Evolutionary conservation across 345 rosid genomes (phyloP).

Genomic region (Linum trigynum): DNA sequence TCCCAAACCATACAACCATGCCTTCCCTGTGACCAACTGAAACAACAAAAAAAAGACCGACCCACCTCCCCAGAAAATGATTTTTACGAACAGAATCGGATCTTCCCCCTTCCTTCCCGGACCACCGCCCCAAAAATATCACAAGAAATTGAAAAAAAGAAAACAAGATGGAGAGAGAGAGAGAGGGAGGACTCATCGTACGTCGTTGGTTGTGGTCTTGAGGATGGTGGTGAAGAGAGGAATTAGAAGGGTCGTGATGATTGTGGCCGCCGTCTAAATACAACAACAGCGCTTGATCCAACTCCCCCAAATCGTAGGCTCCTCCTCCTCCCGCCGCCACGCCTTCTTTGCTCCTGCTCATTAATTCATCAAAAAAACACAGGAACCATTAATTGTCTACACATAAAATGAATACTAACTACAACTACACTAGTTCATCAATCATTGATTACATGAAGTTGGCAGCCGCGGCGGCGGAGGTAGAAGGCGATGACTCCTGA

Average conservation of each 20-base stretch:
- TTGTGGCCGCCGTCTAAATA: conserved; percentile 57
- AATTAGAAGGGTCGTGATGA: neutral
- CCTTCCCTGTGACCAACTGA: conserved; percentile 46
- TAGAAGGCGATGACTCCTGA: neutral
- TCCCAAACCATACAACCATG: conserved; percentile 34
- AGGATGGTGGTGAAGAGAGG: neutral
- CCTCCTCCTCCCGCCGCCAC: conserved; percentile 3
- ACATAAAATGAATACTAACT: neutral
- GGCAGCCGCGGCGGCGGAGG: neutral
- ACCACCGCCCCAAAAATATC: conserved; percentile 14
- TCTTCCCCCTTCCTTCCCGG: conserved; percentile 18
- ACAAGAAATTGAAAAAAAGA: conserved; percentile 1
- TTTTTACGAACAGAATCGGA: neutral
- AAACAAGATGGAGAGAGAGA: neutral
- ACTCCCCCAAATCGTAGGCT: conserved; percentile 70
- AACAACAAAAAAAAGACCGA: no score
- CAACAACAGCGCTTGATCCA: conserved; percentile 90
- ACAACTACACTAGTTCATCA: neutral
- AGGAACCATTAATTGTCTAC: no score
- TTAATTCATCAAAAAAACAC: conserved; percentile 2
- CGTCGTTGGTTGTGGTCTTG: neutral
- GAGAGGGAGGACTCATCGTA: no score
- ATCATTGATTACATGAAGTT: neutral
- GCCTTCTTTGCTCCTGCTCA: conserved; percentile 31
- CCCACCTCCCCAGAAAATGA: no score